Evolutionary conservation across 1,284 basidiomycete species (phyloP), one percentile per base, ranked within the genome.

Genomic region (Malassezia sp.): DNA sequence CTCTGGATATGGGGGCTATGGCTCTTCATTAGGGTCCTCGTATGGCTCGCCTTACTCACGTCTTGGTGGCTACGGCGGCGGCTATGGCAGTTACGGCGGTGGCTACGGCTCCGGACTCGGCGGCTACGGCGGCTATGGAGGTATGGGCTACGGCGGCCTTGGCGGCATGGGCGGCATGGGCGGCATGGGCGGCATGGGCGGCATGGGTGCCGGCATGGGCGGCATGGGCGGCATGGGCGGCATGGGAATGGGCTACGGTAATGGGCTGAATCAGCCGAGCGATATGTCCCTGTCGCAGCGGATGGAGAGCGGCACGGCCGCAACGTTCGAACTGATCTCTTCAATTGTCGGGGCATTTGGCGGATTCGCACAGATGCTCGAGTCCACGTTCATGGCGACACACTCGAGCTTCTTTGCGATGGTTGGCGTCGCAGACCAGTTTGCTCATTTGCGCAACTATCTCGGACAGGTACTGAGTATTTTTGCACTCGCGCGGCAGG

Each of bases 381-480:
- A 97, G 71, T 84, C 80, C 32, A 97, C 93, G 3, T 97, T 95
- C 73, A 88, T 96, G 84, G 93, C 93, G 3, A 99, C 93, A 0
- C 93, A 99, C 73, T 89, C 85, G 4, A 84, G 81, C 33, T 97
- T 99, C 75, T 97, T 96, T 71, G 91, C 91, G 51, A 95, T 99
- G 85, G 88, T 96, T 45, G 88, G 89, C 52, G 90, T 97, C 22
- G 79, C 90, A 30, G 91, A 99, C 67, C 93, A 97, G 71, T 84
- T 99, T 63, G 82, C 82, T 7, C 83, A 85, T 59, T 78, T 96
- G 34, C 80, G 89, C 42, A 85, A 89, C 59, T 90, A 89, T 22
- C 78, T 97, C 11, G 89, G 89, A 27, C 87, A 90, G 67, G 87
- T 97, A 1, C 77, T 96, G 2, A 87, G 87, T 33, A 75, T 67